phyloP scores from a whole-genome alignment of 2,329 filamentous ascomycete species.

The Verticillium zaregamsianum region DNA sequence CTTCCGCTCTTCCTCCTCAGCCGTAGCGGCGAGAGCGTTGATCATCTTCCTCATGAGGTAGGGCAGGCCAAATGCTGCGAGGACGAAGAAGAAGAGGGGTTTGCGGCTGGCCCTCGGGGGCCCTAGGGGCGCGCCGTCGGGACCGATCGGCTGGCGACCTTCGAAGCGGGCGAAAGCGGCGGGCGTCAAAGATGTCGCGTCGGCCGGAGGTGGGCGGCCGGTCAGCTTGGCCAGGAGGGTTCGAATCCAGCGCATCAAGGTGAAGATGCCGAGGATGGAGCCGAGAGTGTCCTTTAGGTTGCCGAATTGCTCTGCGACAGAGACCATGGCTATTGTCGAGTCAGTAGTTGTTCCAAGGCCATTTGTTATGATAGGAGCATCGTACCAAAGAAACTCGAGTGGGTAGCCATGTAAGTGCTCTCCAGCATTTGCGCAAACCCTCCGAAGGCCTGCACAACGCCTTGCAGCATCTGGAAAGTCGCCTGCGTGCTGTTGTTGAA shows the following conservation, averaged over 20 bases:
- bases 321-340: conserved; percentile 74
- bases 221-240: conserved; percentile 90
- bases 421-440: conserved; percentile 99
- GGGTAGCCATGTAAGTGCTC: conserved; percentile 99
- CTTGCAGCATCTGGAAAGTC: conserved; percentile 98
- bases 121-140: conserved; percentile 59
- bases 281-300: conserved; percentile 91
- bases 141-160: conserved; percentile 52
- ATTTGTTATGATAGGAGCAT: conserved; percentile 6
- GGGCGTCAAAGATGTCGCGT: conserved; percentile 82
- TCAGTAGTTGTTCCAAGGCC: not conserved
- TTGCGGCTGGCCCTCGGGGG: conserved; percentile 81
- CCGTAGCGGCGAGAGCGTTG: conserved; percentile 72
- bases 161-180: conserved; percentile 88
- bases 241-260: conserved; percentile 89
- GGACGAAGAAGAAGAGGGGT: conserved; percentile 91
- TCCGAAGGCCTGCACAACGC: conserved; percentile 91
- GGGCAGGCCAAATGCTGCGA: conserved; percentile 90
- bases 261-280: conserved; percentile 92
- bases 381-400: conserved; percentile 96
- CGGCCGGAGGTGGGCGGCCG: conserved; percentile 82
- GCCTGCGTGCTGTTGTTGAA: conserved; percentile 94
- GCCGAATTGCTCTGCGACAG: conserved; percentile 94
- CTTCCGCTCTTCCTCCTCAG: conserved; percentile 75
- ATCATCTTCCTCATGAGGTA: conserved; percentile 98